Base-by-base conservation (phyloP, 208 protist species). In the Acanthamoeba polyphaga region DNA sequence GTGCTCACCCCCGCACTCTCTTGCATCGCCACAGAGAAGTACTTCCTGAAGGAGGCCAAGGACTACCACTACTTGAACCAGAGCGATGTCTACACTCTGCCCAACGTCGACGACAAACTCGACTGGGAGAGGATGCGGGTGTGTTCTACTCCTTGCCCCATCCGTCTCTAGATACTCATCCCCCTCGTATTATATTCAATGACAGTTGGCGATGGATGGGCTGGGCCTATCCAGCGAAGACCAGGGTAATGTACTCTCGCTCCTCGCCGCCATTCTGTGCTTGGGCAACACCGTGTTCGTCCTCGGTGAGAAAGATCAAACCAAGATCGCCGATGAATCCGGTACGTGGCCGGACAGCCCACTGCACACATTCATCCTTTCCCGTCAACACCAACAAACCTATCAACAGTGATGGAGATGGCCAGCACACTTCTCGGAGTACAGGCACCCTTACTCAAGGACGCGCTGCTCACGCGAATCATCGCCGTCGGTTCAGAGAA, bases 71-170 rank as follows among this genome's bases (percentile, higher is more conserved):
- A 99, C 95, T 92, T 99, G 2, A 96, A 94, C 82, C 94, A 98
- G 82, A 97, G 97, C 51, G 95, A 95, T 22, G 96, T 87, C 74
- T 96, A 97, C 60, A 94, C 95, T 12, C 96, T 98, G 12, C 96
- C 96, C 89, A 97, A 97, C 60, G 95, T 98, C 9, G 97, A 99
- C 92, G 98, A 99, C 95, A 94, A 74, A 38, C 87, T 95, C 24
- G 96, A 97, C 29, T 97, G 95, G 64, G 66, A 96, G 72, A 95
- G 96, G 24, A 88, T 96, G 27, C 22, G 29, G 19, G 88, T 93
- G 22, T n/a, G 93, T 82, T 2, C n/a, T 29, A 15, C 34, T 17
- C 88, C 12, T 15, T 51, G 32, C 15, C 32, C 32, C 29, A 10
- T 80, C 38, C 70, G 9, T 13, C 12, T 10, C 32, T 1, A 12